These are phyloP conservation scores for Ochromonas danica DNA, from an alignment of 108 stramenopile species.

Conservation along the genomic window DNA sequence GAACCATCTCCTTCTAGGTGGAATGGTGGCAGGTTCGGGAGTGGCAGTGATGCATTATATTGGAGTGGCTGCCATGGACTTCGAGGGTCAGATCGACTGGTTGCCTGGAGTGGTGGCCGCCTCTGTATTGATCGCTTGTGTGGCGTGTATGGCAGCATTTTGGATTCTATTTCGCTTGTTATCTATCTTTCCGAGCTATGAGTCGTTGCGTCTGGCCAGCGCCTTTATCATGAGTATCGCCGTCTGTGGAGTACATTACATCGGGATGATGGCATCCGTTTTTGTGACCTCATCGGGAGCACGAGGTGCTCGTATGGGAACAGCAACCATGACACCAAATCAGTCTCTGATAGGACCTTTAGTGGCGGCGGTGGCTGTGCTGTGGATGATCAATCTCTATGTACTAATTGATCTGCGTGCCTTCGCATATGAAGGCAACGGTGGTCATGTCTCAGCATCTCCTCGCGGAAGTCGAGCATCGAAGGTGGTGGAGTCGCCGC, in stretches of 20 bases:
- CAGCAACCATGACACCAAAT: too few species aligned
- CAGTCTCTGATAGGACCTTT: too few species aligned
- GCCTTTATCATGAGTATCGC: constrained; percentile 15
- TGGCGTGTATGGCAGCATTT: neutral
- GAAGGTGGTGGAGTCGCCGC: too few species aligned
- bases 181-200: constrained; percentile 1
- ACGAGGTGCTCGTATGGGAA: too few species aligned
- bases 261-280: neutral
- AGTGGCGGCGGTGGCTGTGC: too few species aligned
- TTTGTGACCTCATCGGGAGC: constrained; percentile 22
- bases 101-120: neutral
- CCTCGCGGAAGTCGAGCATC: too few species aligned
- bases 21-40: neutral
- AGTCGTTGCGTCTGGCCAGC: neutral
- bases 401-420: too few species aligned
- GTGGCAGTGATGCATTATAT: neutral
- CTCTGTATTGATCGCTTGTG: neutral
- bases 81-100: neutral
- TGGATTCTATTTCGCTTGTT: constrained; percentile 33
- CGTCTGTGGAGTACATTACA: constrained; percentile 9
- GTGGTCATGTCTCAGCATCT: too few species aligned
- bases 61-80: neutral
- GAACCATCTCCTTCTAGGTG: constrained; percentile 8
- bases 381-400: too few species aligned
- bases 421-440: too few species aligned